Evolutionary conservation across 2,329 filamentous ascomycete genomes (phyloP), one percentile per base, ranked within the genome.

Genomic region (Nemania sp.): DNA sequence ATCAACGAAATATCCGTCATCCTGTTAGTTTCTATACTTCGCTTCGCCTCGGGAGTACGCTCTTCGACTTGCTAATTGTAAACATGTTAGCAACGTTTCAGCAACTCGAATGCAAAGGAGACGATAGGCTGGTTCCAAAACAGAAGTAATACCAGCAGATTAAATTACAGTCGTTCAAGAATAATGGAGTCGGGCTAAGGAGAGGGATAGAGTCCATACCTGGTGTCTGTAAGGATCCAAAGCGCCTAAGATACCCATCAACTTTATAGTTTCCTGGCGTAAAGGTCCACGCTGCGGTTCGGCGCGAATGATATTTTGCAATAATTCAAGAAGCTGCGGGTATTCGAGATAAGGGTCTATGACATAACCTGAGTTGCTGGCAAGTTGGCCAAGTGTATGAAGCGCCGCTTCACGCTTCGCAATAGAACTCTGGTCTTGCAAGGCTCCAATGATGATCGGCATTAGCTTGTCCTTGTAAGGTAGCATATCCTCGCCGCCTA

Each of bases 331-430:
- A 9, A 99, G 84, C 72, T 97, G 90, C 0, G 96, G 95, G 69
- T 98, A 97, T 62, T 99, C 93, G 49, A 94, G 83, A 70, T 99
- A 99, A 0, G 96, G 96, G 57, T 93, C 88, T 62, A 99, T 98
- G 54, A 99, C 96, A 77, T 99, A 99, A 68, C 96, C 95, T 12
- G 93, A 95, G 75, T 97, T 98, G 72, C 92, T 96, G 5, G 95
- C 92, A 56, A 99, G 80, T 73, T 98, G 93, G 18, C 94, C 94
- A 0, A 99, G 82, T 0, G 95, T 95, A 67, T 91, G 90, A 34
- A 99, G 81, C 2, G 95, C 94, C 5, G 96, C 91, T 75, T 97
- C 93, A 57, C 95, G 88, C 77, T 98, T 98, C 47, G 87, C 83
- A 48, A 91, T 89, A 3, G 94, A 97, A 66, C 92, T 92, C 69